Conservation (phyloP, 2,329 filamentous ascomycete genomes). For the Cytospora leucostoma region DNA sequence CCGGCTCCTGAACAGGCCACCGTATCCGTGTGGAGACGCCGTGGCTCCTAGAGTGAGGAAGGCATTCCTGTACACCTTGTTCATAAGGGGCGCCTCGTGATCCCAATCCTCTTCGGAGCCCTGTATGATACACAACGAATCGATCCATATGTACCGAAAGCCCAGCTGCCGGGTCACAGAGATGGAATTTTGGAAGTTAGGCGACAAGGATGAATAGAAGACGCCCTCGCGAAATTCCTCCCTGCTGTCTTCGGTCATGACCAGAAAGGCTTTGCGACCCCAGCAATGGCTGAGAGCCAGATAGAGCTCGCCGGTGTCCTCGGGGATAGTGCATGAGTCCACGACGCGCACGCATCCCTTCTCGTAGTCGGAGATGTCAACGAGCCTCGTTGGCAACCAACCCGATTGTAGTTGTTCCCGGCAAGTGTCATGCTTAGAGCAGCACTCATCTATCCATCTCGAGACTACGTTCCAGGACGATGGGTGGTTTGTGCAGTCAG, state of each 20-base stretch:
- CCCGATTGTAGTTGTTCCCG: neutral
- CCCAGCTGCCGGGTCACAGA: constrained; percentile 24
- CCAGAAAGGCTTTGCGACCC: constrained; percentile 24
- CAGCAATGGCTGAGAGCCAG: constrained; percentile 35
- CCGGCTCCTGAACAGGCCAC: constrained; percentile 14
- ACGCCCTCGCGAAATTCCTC: neutral
- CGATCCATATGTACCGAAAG: constrained; percentile 32
- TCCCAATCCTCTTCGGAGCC: constrained; percentile 29
- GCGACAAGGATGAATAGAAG: neutral
- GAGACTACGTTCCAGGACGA: constrained; percentile 8
- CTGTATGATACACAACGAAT: constrained; percentile 34
- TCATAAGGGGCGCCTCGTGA: constrained; percentile 33
- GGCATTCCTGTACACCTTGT: constrained; percentile 32
- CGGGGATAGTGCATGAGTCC: neutral
- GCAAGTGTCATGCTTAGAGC: constrained; percentile 3
- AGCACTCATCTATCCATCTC: constrained; percentile 5
- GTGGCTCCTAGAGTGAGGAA: constrained; percentile 14
- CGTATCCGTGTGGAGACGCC: constrained; percentile 11
- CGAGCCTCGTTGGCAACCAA: constrained; percentile 31
- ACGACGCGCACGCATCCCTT: constrained; percentile 11
- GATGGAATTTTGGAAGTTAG: constrained; percentile 29
- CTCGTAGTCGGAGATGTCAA: constrained; percentile 25
- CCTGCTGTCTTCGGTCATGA: neutral
- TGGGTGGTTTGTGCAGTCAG: neutral
- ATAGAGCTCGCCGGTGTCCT: constrained; percentile 19